Evolutionary conservation across 2,329 filamentous ascomycete genomes (phyloP), one percentile per base, ranked within the genome.

Genomic region (Cytospora paraplurivora): DNA sequence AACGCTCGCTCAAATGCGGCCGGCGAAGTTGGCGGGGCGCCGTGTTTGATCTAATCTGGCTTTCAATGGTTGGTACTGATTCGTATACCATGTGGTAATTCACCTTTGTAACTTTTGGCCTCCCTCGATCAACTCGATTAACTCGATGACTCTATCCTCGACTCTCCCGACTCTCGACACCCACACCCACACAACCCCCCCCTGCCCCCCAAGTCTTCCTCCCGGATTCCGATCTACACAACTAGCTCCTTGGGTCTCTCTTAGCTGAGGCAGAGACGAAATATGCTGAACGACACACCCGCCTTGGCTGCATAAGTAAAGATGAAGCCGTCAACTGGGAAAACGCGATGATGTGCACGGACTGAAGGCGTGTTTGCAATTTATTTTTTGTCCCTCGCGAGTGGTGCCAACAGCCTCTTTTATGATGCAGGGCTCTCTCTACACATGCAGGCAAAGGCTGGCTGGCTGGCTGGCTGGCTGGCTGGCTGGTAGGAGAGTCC

Each of bases 11-110:
- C 27, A 27, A 27, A 27, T 3, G 27, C 27, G 27, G 27, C 27
- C 15, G 51, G n/a, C n/a, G n/a, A n/a, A n/a, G n/a, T n/a, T n/a
- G n/a, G 59, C 59, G 59, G 59, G 59, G 59, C 59, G 35, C 19
- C 49, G 33, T 55, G 38, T 32, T 54, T 49, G 51, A 59, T 35
- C 50, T 49, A 59, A 27, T 37, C 49, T 55, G 54, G 27, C 27
- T 27, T 27, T 27, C 27, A 27, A 27, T 27, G 27, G 27, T 27
- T 27, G 27, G 27, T 27, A 27, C 27, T 27, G 27, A 27, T 27
- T 27, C 27, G 27, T 27, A 27, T 27, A 27, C 27, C 27, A 27
- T 27, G 27, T 27, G 27, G 27, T 27, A 27, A 27, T 27, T 27
- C 27, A 27, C 27, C 27, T 27, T 27, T 27, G 27, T 27, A 27